Percentiles rank a stretch among this genome's conserved stretches.
Evolutionary conservation across 1,139 yeast genomes (phyloP).

Genomic region (Debaryomyces psychrophilus): DNA sequence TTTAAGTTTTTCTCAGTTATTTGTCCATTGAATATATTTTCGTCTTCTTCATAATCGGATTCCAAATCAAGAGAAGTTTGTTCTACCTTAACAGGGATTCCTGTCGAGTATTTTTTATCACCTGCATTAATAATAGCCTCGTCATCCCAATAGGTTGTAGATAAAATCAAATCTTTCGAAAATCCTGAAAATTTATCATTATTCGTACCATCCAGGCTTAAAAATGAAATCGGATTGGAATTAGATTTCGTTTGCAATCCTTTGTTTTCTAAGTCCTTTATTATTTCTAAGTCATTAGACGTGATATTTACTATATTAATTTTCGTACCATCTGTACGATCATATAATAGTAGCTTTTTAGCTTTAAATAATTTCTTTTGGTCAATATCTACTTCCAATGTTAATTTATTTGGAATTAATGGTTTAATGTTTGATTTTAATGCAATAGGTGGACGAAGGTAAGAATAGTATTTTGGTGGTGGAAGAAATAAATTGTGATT

Average conservation of each 20-base stretch:
- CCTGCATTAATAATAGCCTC: constrained; percentile 61
- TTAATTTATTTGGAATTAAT: constrained; percentile 59
- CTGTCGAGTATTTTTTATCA: constrained; percentile 18
- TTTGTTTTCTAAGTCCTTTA: constrained; percentile 29
- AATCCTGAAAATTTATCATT: constrained; percentile 45
- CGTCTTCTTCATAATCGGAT: constrained; percentile 70
- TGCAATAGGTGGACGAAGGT: constrained; percentile 54
- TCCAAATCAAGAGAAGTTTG: constrained; percentile 31
- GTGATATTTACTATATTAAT: constrained; percentile 28
- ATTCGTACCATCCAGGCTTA: constrained; percentile 39
- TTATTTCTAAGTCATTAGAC: constrained; percentile 35
- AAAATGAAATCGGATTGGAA: constrained; percentile 34
- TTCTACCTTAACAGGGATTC: constrained; percentile 25
- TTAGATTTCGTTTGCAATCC: constrained; percentile 23
- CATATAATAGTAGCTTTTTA: constrained; percentile 14
- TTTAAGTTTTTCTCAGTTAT: constrained; percentile 49
- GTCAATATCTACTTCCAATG: constrained; percentile 53
- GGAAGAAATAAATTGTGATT: constrained; percentile 72
- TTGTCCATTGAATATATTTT: constrained; percentile 76
- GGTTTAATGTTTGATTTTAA: constrained; percentile 48
- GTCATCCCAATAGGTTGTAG: constrained; percentile 87
- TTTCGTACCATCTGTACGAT: constrained; percentile 1
- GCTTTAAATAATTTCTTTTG: constrained; percentile 48
- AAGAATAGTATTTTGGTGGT: constrained; percentile 55
- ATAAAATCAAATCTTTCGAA: constrained; percentile 65